Percentiles rank a stretch among this genome's conserved stretches.
phyloP scores from a whole-genome alignment of 352 stramenopile genomes.

The Globisporangium spiculum region DNA sequence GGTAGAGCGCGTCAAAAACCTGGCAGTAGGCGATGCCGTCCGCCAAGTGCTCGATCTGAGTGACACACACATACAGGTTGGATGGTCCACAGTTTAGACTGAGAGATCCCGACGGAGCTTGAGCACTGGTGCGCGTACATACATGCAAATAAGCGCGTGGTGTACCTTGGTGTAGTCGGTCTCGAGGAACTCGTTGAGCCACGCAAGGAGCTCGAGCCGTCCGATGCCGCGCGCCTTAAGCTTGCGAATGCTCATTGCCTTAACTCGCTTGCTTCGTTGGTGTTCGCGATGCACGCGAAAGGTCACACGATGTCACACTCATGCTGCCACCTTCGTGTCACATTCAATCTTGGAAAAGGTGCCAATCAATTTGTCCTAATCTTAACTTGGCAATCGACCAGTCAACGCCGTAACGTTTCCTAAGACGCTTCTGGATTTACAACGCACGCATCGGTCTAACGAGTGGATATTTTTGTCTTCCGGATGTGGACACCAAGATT shows the following conservation, averaged over 20 bases:
- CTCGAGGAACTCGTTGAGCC: constrained; percentile 80
- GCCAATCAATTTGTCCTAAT: too few relatives aligned
- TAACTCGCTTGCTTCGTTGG: not conserved
- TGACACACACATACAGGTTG: not conserved
- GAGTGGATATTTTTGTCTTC: not conserved
- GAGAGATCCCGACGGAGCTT: not conserved
- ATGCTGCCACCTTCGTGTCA: not conserved
- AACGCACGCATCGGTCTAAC: not conserved
- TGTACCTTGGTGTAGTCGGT: constrained; percentile 80
- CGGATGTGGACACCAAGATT: not conserved
- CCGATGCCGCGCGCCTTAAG: constrained; percentile 76
- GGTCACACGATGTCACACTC: not conserved
- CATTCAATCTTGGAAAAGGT: not conserved
- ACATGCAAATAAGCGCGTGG: not conserved
- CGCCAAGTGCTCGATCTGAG: constrained; percentile 64
- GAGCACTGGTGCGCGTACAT: not conserved
- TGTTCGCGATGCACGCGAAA: not conserved
- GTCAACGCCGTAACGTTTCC: too few relatives aligned
- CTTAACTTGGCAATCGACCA: too few relatives aligned
- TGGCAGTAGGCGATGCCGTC: constrained; percentile 82
- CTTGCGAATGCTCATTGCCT: constrained; percentile 65
- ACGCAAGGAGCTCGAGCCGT: constrained; percentile 70
- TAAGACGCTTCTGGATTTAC: too few relatives aligned
- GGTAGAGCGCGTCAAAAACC: constrained; percentile 66
- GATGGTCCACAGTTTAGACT: not conserved